phyloP scores from a whole-genome alignment of 164 flowering plant genomes.

The Malania oleifera region DNA sequence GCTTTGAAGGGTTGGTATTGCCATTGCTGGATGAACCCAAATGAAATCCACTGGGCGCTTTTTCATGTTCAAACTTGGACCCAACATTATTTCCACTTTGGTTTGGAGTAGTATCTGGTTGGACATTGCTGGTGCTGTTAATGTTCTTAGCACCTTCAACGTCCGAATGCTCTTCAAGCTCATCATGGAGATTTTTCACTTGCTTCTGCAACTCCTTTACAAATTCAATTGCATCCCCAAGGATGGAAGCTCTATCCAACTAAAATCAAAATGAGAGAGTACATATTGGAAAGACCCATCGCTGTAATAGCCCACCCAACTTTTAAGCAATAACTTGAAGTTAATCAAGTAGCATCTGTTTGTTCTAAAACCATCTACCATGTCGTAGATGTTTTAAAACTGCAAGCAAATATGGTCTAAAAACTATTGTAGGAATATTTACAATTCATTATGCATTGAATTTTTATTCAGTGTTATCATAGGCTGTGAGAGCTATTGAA shows the following conservation, averaged over 20 bases:
- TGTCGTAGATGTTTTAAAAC: no score
- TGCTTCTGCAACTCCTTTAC: conserved; percentile 76
- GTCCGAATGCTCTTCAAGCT: conserved; percentile 68
- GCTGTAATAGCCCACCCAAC: no score
- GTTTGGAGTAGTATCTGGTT: conserved; percentile 18
- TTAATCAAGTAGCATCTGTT: no score
- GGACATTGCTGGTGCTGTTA: conserved; percentile 16
- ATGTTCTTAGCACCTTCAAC: conserved; percentile 30
- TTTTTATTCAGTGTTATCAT: no score
- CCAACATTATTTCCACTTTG: conserved; percentile 19
- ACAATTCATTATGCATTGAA: no score
- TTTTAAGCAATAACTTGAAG: no score
- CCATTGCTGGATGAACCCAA: conserved; percentile 21
- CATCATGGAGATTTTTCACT: conserved; percentile 69
- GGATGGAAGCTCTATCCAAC: conserved; percentile 86
- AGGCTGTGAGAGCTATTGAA: no score
- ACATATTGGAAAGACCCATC: background rate
- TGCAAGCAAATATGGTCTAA: no score
- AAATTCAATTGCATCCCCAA: conserved; percentile 81
- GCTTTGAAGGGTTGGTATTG: conserved; percentile 18
- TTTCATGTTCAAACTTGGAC: conserved; percentile 21
- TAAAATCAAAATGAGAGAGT: conserved; percentile 14
- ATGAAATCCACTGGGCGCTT: conserved; percentile 24
- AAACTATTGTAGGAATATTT: no score
- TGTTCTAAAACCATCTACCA: no score